Evolutionary conservation across 106 monocot species (phyloP), one percentile per base, ranked within the genome.

Genomic region (Dioscorea alata): DNA sequence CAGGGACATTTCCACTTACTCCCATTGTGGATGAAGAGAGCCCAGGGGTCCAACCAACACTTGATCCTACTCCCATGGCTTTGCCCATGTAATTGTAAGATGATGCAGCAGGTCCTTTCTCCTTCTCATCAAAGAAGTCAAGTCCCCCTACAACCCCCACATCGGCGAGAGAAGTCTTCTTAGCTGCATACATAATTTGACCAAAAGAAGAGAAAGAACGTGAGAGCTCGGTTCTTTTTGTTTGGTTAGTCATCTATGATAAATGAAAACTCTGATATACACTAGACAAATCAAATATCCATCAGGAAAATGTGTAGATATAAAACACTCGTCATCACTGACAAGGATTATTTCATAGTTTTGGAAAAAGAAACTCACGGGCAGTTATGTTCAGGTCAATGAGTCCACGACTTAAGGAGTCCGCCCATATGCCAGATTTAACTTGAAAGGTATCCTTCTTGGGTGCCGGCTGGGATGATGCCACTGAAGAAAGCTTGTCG

Each of bases 381-480:
- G 92, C 80, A 32, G 86, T 77, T 71, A 96, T 86, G 73, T 92
- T 88, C 13, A 96, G 69, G 80, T 96, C 86, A 52, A 96, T 96
- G 76, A 96, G 68, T 25, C 96, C 92, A 70, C 92, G 91, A 50
- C 84, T 96, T 65, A 96, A 81, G 50, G 91, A 96, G 74, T 96
- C 96, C 21, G 96, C 92, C 96, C 96, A 96, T 71, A 96, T 89
- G 25, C 89, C 92, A 66, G 96, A 96, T 32, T 96, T 96, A 25
- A 92, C 86, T 70, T 92, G 89, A 75, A 96, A 86, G 58, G 73
- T 54, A 10, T 70, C 84, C 67, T 84, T 51, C 17, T 54, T 82
- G 10, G 64, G 58, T 49, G 60, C 56, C 51, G 85, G 70, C 48
- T 79, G 72, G 56, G 75, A 54, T 42, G 42, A 42, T 68, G 69